Percentiles rank a stretch among this genome's conserved stretches.
Conservation (phyloP, 2,329 filamentous ascomycete species). For the Exserohilum turcica region DNA sequence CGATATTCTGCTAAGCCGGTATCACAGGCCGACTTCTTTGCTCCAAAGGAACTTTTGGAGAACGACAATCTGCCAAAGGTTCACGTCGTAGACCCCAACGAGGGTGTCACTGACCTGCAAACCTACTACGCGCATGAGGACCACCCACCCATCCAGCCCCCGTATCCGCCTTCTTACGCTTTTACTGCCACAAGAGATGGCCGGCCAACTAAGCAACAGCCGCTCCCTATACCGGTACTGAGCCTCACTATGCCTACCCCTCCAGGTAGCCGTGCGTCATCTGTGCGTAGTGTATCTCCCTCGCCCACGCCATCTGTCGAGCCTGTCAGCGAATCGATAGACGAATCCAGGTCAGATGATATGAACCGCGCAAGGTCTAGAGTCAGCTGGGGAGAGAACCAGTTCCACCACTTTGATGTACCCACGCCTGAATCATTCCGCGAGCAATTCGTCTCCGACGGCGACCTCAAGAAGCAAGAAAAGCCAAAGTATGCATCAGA, state of each 20-base stretch:
- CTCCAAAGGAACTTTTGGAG: conserved; percentile 51
- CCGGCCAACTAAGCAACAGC: conserved; percentile 34
- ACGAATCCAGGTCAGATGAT: conserved; percentile 33
- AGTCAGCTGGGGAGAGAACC: conserved; percentile 56
- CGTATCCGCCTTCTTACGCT: conserved; percentile 46
- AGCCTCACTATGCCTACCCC: conserved; percentile 64
- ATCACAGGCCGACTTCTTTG: conserved; percentile 55
- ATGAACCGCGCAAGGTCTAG: conserved; percentile 36
- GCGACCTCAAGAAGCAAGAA: conserved; percentile 31
- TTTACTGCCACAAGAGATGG: conserved; percentile 51
- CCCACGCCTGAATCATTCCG: conserved; percentile 52
- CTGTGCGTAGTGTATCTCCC: conserved; percentile 43
- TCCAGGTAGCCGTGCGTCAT: conserved; percentile 55
- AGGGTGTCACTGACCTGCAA: conserved; percentile 52
- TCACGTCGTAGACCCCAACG: conserved; percentile 48
- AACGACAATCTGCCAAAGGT: conserved; percentile 45
- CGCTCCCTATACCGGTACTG: conserved; percentile 58
- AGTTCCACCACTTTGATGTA: conserved; percentile 55
- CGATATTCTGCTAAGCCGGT: conserved; percentile 48
- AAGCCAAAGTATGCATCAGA: conserved; percentile 36
- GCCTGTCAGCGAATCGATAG: conserved; percentile 28
- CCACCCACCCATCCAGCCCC: conserved; percentile 36
- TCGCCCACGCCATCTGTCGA: conserved; percentile 44
- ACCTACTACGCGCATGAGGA: conserved; percentile 51
- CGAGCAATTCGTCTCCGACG: conserved; percentile 45